Conservation (phyloP, 257 asterid genomes). For the Penstemon barbatus region DNA sequence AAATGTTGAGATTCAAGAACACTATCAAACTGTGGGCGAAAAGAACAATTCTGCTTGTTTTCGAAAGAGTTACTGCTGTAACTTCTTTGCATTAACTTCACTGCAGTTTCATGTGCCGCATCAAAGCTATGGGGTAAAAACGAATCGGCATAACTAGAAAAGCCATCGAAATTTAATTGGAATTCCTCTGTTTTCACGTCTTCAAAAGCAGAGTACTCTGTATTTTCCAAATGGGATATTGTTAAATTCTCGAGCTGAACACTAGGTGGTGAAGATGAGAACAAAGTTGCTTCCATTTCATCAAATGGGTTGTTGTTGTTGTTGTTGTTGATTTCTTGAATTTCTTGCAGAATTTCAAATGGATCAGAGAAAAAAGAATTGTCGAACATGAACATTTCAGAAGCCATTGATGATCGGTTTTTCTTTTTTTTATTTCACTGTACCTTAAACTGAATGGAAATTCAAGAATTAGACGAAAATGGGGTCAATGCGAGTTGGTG, state of each 20-base stretch:
- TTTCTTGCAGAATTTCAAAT: conserved; percentile 41
- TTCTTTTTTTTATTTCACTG: not conserved
- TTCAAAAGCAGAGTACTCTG: conserved; percentile 36
- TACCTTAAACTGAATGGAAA: not conserved
- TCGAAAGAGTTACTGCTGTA: conserved; percentile 67
- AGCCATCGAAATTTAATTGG: conserved; percentile 34
- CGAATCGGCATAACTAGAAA: conserved; percentile 27
- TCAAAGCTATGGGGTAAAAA: conserved; percentile 34
- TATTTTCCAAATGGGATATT: conserved; percentile 32
- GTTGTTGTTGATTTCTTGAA: conserved; percentile 28
- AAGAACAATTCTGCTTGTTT: conserved; percentile 32
- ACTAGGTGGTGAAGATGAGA: conserved; percentile 71
- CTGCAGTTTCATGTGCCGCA: conserved; percentile 37
- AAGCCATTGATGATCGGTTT: conserved; percentile 51
- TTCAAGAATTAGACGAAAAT: not conserved
- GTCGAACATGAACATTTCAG: conserved; percentile 58
- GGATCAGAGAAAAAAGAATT: conserved; percentile 56
- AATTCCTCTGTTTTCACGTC: conserved; percentile 61
- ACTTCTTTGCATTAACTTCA: conserved; percentile 78
- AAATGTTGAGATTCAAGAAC: conserved; percentile 43
- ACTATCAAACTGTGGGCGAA: conserved; percentile 47
- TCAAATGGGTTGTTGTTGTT: conserved; percentile 17
- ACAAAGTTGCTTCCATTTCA: conserved; percentile 42
- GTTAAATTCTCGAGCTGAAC: conserved; percentile 56
- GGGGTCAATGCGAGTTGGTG: conserved; percentile 24